These are phyloP conservation scores for Nakaseomyces nivariensis DNA, from an alignment of 1,139 yeast species.

Conservation along the genomic window DNA sequence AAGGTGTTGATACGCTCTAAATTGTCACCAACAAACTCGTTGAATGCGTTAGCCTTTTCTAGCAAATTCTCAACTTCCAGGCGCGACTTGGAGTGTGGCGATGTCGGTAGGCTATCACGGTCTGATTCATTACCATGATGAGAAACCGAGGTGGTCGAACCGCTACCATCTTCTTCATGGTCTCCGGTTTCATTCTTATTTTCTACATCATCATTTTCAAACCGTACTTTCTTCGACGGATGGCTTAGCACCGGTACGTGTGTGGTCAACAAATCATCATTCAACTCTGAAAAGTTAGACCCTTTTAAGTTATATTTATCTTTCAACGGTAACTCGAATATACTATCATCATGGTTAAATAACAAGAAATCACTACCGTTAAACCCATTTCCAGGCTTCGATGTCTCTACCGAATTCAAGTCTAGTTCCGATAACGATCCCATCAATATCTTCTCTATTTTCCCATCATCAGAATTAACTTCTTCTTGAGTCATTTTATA, in stretches of 20 bases:
- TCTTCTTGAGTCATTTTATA: neutral
- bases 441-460: neutral
- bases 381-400: neutral
- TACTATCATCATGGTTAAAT: neutral
- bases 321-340: conserved; percentile 1
- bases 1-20: neutral
- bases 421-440: neutral
- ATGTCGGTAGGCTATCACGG: neutral
- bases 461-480: neutral
- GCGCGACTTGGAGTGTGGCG: neutral
- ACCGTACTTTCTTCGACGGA: conserved; percentile 1
- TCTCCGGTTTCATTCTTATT: neutral
- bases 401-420: neutral
- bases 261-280: neutral
- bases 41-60: neutral
- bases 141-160: neutral
- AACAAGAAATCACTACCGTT: neutral
- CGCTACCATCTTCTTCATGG: neutral
- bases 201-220: neutral
- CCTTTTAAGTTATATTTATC: neutral
- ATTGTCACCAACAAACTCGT: neutral
- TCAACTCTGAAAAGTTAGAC: conserved; percentile 2
- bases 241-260: neutral
- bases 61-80: neutral
- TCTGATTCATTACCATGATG: neutral